Evolutionary conservation across 148 eudicot genomes (phyloP).

Genomic region (Pouteria glomerata): DNA sequence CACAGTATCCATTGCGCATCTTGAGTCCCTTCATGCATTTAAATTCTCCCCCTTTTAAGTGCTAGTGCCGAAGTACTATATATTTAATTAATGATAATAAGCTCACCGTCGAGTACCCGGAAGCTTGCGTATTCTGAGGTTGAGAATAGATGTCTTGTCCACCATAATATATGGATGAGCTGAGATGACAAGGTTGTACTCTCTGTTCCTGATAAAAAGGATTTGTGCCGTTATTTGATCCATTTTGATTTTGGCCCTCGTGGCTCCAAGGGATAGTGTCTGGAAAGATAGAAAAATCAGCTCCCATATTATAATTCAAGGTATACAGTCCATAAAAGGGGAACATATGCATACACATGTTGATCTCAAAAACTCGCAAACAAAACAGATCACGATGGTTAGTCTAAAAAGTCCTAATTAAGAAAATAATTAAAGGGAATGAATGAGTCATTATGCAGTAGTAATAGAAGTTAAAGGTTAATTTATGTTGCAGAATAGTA

Average conservation of each 20-base stretch:
- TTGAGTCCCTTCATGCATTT: not conserved
- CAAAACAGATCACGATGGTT: not conserved
- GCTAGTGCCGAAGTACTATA: not conserved
- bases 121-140: constrained; percentile 28
- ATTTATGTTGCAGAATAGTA: not conserved
- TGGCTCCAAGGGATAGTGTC: constrained; percentile 13
- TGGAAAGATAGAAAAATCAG: constrained; percentile 1
- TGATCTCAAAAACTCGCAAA: not conserved
- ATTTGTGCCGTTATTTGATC: constrained; percentile 22
- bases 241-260: constrained; percentile 24
- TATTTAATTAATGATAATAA: not conserved
- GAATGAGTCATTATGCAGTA: no score
- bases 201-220: constrained; percentile 41
- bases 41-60: not conserved
- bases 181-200: constrained; percentile 61
- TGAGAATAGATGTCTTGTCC: constrained; percentile 67
- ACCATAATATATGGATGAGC: constrained; percentile 89
- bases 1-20: not conserved
- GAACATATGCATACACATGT: not conserved
- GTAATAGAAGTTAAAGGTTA: not conserved
- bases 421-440: no score
- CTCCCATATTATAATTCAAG: not conserved
- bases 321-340: not conserved
- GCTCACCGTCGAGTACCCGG: constrained; percentile 43
- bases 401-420: no score